Evolutionary conservation across 768 basidiomycete genomes (phyloP).

Genomic region (Auriscalpium microsporum): DNA sequence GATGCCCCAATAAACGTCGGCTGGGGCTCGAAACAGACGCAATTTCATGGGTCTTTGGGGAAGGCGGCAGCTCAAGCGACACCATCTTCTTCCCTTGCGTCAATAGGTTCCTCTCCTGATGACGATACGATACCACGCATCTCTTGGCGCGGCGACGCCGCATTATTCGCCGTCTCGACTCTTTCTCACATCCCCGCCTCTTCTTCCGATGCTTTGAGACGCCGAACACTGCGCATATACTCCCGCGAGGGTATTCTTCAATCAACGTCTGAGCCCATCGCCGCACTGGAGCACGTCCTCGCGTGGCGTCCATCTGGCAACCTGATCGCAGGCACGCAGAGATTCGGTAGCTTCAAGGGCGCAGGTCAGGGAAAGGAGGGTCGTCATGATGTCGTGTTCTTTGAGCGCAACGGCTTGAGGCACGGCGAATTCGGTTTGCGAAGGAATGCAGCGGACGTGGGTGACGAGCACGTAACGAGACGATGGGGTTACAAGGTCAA

Average conservation of each 20-base stretch:
- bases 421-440: constrained; percentile 80
- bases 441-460: constrained; percentile 22
- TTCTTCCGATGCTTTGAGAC: constrained; percentile 24
- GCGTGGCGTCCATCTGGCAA: constrained; percentile 88
- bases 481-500: constrained; percentile 65
- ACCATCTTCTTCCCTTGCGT: constrained; percentile 23
- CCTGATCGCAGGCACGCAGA: constrained; percentile 72
- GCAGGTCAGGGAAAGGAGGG: constrained; percentile 58
- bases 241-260: constrained; percentile 66
- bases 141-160: constrained; percentile 91
- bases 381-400: constrained; percentile 83
- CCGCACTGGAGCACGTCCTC: constrained; percentile 72
- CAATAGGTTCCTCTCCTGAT: constrained; percentile 50
- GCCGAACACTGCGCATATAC: constrained; percentile 66
- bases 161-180: constrained; percentile 79
- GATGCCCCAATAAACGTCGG: constrained; percentile 92
- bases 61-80: constrained; percentile 66
- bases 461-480: constrained; percentile 20
- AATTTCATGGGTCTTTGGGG: constrained; percentile 94
- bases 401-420: constrained; percentile 89
- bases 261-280: constrained; percentile 75
- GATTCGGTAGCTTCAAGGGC: constrained; percentile 65
- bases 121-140: constrained; percentile 70
- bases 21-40: constrained; percentile 95
- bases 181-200: constrained; percentile 35